These are phyloP conservation scores for Perkinsus marinus DNA, from an alignment of 169 alveolate genomes.

Conservation along the genomic window DNA sequence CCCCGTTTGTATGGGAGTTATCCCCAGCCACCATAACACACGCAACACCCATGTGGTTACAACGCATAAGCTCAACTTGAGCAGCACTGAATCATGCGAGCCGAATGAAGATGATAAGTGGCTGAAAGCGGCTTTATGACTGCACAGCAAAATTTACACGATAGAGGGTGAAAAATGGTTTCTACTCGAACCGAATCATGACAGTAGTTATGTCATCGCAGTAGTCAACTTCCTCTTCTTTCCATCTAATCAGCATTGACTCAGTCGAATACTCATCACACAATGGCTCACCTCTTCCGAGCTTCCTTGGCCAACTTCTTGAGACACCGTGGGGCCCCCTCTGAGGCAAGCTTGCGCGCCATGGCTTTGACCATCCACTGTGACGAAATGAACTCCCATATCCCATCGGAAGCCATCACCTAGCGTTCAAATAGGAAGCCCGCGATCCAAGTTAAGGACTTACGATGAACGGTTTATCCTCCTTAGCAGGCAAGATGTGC, in stretches of 20 bases:
- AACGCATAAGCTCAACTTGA: too few species aligned
- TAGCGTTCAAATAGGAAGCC: not conserved
- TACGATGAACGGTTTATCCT: not conserved
- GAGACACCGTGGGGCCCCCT: not conserved
- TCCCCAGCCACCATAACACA: too few species aligned
- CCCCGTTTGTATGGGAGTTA: too few species aligned
- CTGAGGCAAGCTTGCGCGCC: not conserved
- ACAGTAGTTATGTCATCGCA: not conserved
- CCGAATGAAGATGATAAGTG: too few species aligned
- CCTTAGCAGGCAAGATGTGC: not conserved
- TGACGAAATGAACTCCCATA: slow-evolving; percentile 2
- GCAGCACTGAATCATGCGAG: too few species aligned
- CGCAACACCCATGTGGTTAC: too few species aligned
- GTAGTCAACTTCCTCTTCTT: not conserved
- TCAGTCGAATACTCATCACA: not conserved
- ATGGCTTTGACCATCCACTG: slow-evolving; percentile 1
- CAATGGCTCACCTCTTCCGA: not conserved
- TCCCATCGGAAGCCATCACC: slow-evolving; percentile 3
- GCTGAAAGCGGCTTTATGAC: too few species aligned
- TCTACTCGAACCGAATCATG: not conserved
- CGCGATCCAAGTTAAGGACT: not conserved
- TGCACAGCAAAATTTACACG: too few species aligned
- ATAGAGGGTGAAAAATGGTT: not conserved
- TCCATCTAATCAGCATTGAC: not conserved
- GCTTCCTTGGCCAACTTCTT: slow-evolving; percentile 7